Evolutionary conservation across 805 yeast genomes (phyloP).

Genomic region (Hyphopichia homilentoma): DNA sequence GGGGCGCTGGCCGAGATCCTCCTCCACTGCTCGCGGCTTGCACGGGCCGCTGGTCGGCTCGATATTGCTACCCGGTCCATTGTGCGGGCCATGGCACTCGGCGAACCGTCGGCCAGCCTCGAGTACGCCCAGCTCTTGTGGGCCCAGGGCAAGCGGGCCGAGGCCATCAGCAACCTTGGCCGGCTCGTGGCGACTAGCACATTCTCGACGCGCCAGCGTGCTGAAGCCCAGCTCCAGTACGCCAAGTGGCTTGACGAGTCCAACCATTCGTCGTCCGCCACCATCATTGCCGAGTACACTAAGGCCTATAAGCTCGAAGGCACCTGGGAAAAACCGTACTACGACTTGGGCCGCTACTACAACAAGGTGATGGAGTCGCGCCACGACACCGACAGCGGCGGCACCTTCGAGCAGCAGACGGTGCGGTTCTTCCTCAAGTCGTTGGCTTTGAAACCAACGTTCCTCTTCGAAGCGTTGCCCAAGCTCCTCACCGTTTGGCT

Average conservation of each 20-base stretch:
- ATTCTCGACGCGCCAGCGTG: conserved; percentile 17
- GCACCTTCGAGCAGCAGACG: conserved; percentile 52
- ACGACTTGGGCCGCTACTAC: conserved; percentile 74
- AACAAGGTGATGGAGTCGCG: conserved; percentile 74
- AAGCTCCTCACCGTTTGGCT: conserved; percentile 90
- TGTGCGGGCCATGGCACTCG: conserved; percentile 51
- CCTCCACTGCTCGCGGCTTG: conserved; percentile 56
- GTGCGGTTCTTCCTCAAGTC: conserved; percentile 57
- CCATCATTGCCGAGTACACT: conserved; percentile 66
- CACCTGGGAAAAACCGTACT: conserved; percentile 75
- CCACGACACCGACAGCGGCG: conserved; percentile 34
- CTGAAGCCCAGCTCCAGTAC: conserved; percentile 64
- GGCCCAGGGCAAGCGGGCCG: conserved; percentile 84
- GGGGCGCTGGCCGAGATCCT: too few species aligned
- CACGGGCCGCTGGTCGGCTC: conserved; percentile 63
- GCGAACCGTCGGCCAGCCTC: conserved; percentile 49
- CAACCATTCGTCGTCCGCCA: conserved; percentile 73
- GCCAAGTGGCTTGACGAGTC: conserved; percentile 88
- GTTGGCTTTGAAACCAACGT: conserved; percentile 57
- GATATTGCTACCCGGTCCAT: conserved; percentile 71
- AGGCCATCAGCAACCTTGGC: conserved; percentile 68
- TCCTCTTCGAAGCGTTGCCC: conserved; percentile 80
- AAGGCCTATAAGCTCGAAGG: conserved; percentile 52
- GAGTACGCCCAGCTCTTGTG: conserved; percentile 83
- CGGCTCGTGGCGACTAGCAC: conserved; percentile 28